These are phyloP conservation scores for Phyllosticta paracitricarpa DNA, from an alignment of 2,329 filamentous ascomycete genomes.

Conservation along the genomic window DNA sequence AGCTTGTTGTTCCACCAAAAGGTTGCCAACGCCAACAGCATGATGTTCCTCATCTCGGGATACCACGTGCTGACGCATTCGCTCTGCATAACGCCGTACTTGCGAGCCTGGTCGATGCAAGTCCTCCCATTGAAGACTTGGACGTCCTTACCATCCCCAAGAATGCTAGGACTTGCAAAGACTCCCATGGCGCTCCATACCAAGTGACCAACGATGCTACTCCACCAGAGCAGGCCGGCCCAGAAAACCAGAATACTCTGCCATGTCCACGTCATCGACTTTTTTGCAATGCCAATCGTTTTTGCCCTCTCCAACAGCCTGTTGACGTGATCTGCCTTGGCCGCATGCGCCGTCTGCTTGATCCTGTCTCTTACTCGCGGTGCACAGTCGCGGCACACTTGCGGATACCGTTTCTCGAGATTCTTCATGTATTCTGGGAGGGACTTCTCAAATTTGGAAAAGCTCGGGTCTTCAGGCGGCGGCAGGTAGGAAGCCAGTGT, in stretches of 20 bases:
- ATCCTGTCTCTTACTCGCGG: slow-evolving; percentile 62
- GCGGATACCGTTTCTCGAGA: slow-evolving; percentile 76
- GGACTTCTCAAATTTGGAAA: slow-evolving; percentile 55
- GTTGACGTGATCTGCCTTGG: slow-evolving; percentile 70
- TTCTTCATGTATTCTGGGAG: slow-evolving; percentile 61
- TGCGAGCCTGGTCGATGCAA: slow-evolving; percentile 19
- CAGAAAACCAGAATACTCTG: slow-evolving; percentile 36
- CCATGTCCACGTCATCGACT: slow-evolving; percentile 25
- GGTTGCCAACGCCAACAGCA: slow-evolving; percentile 42
- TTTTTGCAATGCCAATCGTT: slow-evolving; percentile 14
- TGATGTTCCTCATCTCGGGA: slow-evolving; percentile 21
- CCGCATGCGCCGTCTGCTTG: slow-evolving; percentile 63
- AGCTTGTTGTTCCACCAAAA: slow-evolving; percentile 63
- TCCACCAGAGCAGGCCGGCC: slow-evolving; percentile 34
- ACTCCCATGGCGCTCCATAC: slow-evolving; percentile 26
- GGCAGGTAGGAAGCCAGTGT: slow-evolving; percentile 73
- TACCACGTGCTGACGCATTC: slow-evolving; percentile 21
- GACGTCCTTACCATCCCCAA: slow-evolving; percentile 7
- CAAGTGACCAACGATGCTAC: slow-evolving; percentile 23
- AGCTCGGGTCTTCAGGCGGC: slow-evolving; percentile 54
- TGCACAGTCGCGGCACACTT: slow-evolving; percentile 74
- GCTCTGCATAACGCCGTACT: slow-evolving; percentile 14
- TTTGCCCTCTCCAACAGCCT: slow-evolving; percentile 57
- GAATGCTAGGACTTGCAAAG: slow-evolving; percentile 14
- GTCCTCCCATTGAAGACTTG: background rate